Conservation (phyloP, 148 eudicot species). For the Fallopia convolvulus region DNA sequence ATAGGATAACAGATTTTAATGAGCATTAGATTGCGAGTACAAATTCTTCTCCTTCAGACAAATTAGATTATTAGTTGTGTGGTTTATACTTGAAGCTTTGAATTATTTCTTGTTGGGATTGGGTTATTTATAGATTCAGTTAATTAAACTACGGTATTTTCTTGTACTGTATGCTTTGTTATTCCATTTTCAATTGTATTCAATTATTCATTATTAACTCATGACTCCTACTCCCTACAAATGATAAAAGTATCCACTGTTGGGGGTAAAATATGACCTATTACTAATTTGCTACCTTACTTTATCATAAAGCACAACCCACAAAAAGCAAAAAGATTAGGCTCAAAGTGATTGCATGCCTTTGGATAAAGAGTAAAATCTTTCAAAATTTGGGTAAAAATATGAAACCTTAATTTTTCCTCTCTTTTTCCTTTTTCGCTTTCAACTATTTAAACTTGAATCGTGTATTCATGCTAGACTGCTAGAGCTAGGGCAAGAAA, state of each 20-base stretch:
- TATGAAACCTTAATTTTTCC: background rate
- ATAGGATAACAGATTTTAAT: too few relatives aligned
- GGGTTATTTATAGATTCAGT: too few relatives aligned
- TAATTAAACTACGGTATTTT: too few relatives aligned
- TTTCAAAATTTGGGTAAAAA: background rate
- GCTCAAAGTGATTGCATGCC: background rate
- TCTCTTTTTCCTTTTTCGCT: background rate
- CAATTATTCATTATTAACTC: background rate
- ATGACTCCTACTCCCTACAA: background rate
- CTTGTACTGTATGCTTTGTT: background rate
- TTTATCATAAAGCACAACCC: background rate
- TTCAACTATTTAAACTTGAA: background rate
- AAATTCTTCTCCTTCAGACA: too few relatives aligned
- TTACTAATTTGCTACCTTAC: background rate
- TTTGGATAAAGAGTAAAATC: background rate
- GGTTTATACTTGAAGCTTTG: too few relatives aligned
- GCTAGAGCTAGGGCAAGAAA: background rate
- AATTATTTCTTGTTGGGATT: too few relatives aligned
- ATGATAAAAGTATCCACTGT: constrained; percentile 1
- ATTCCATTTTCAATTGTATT: background rate
- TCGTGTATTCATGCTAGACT: background rate
- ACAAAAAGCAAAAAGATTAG: background rate
- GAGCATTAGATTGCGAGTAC: too few relatives aligned
- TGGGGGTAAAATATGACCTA: background rate
- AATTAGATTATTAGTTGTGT: too few relatives aligned